A percentile compares a stretch with the other conserved stretches of the same genome.
These are phyloP conservation scores for Apiospora pterosperma DNA, from an alignment of 2,329 filamentous ascomycete species.

Conservation along the genomic window DNA sequence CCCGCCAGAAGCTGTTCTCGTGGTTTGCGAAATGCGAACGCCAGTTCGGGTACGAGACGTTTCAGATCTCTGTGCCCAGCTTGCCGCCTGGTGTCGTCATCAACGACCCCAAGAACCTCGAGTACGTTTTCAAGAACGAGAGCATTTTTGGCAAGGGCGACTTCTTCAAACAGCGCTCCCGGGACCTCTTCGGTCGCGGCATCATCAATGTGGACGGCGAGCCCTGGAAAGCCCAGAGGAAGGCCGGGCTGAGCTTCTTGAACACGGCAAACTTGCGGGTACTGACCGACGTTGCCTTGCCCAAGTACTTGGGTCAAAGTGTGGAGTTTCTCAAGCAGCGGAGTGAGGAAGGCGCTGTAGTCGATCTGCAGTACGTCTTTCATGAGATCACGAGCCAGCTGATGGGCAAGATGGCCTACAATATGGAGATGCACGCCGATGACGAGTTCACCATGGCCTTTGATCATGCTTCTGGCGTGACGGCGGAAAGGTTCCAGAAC, in stretches of 20 bases:
- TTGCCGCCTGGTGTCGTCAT: conserved; percentile 62
- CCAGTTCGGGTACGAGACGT: conserved; percentile 55
- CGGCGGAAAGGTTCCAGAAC: conserved; percentile 62
- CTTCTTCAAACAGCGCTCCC: conserved; percentile 57
- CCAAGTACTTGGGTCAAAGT: conserved; percentile 46
- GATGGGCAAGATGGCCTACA: conserved; percentile 67
- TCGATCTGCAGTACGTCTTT: conserved; percentile 58
- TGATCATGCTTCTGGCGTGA: conserved; percentile 58
- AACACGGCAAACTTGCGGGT: conserved; percentile 53
- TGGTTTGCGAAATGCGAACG: conserved; percentile 61
- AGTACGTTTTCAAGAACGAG: conserved; percentile 60
- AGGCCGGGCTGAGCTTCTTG: conserved; percentile 58
- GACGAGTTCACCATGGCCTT: conserved; percentile 60
- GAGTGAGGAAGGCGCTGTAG: conserved; percentile 19
- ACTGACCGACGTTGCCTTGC: conserved; percentile 55
- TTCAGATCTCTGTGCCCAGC: conserved; percentile 59
- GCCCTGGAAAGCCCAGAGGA: conserved; percentile 60
- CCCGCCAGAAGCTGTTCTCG: conserved; percentile 56
- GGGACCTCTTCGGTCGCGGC: conserved; percentile 62
- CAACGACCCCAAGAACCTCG: conserved; percentile 58
- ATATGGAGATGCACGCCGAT: conserved; percentile 63
- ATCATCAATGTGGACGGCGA: conserved; percentile 67
- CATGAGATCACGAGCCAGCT: conserved; percentile 63
- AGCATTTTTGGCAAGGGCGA: conserved; percentile 58
- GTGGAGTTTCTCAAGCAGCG: conserved; percentile 33